These are phyloP conservation scores for Discostella pseudostelligera DNA, from an alignment of 108 stramenopile genomes.

Conservation along the genomic window DNA sequence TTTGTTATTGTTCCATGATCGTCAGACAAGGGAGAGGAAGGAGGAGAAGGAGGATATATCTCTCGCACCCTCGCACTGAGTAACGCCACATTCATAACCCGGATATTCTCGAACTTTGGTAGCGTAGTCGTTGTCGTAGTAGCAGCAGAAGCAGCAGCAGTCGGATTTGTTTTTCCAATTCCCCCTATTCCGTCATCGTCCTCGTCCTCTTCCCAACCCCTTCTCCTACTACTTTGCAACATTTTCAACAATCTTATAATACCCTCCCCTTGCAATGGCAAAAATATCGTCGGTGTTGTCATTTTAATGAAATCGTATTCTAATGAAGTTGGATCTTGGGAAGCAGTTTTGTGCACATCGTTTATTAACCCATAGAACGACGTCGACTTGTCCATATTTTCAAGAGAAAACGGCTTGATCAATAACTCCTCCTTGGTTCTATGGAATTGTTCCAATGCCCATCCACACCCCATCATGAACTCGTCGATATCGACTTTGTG, in stretches of 20 bases:
- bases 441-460: constrained; percentile 74
- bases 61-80: constrained; percentile 43
- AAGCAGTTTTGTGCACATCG: no score
- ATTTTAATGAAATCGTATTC: no score
- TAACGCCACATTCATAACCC: constrained; percentile 26
- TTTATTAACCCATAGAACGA: neutral
- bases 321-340: no score
- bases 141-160: no score
- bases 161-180: no score
- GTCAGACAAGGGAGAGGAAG: neutral
- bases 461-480: constrained; percentile 66
- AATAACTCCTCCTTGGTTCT: constrained; percentile 12
- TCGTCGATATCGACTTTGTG: constrained; percentile 58
- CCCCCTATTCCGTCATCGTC: neutral
- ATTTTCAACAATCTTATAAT: no score
- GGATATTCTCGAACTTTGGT: no score
- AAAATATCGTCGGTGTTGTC: no score
- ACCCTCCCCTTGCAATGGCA: no score
- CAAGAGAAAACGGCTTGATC: constrained; percentile 1
- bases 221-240: neutral
- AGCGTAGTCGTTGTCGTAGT: no score
- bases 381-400: neutral
- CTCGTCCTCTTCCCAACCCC: neutral
- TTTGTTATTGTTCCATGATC: neutral
- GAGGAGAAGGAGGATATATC: constrained; percentile 19